Evolutionary conservation across 345 rosid species (phyloP), one percentile per base, ranked within the genome.

Genomic region (Capsella bursapastoris): DNA sequence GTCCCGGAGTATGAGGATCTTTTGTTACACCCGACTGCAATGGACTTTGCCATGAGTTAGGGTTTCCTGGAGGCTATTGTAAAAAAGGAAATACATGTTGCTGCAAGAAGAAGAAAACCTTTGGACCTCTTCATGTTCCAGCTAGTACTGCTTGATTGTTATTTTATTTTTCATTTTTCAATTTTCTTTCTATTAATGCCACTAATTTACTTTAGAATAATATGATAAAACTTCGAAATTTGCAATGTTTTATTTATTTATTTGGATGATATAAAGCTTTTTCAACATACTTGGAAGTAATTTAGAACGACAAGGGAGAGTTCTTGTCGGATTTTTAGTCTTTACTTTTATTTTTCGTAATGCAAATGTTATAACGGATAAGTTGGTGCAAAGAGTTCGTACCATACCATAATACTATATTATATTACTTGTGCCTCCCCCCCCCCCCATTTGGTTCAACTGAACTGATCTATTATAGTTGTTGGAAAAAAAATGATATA

Each of bases 41-140:
- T 10, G 29, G 68, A 64, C 55, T 64, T 11, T 29, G 68, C 15
- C 41, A 10, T 15, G n/a, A 7, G 14, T 43, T 47, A 47, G 68
- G 56, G 55, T 47, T 64, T 64, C 28, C n/a, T 63, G 52, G 37
- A 63, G 25, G 38, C 15, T 28, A 7, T 22, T 28, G 67, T 9
- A 45, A 29, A 8, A 1, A 2, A 63, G 8, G 3, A 14, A 29
- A 63, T 3, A 59, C 48, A 11, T 60, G 64, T 59, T 59, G 47
- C 9, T 59, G 34, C 10, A 34, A 22, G 25, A 4, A 60, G 3
- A 60, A 40, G 6, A 62, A 27, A 62, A 28, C 25, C 2, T 43
- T 7, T 62, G 22, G 51, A 62, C 25, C 41, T 57, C 1, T 62
- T 27, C 5, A 41, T 43, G 51, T 43, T 27, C 25, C 9, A 38